These are phyloP conservation scores for Aspergillus steynii DNA, from an alignment of 495 filamentous ascomycete genomes.

Conservation along the genomic window DNA sequence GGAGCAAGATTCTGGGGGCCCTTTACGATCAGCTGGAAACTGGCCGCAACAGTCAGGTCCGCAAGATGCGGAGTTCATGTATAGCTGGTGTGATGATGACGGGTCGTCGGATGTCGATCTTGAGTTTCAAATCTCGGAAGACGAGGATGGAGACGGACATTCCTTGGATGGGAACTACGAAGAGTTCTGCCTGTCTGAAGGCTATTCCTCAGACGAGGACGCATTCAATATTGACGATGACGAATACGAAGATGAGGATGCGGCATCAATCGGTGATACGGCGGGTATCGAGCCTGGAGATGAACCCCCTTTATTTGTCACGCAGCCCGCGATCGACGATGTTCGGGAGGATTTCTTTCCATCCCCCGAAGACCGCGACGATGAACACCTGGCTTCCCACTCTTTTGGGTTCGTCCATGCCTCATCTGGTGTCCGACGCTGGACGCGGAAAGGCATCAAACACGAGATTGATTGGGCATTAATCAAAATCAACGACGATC, in stretches of 20 bases:
- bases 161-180: conserved; percentile 34
- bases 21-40: conserved; percentile 38
- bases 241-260: conserved; percentile 59
- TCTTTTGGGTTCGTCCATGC: conserved; percentile 82
- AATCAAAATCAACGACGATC: conserved; percentile 72
- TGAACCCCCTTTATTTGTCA: conserved; percentile 70
- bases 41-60: conserved; percentile 24
- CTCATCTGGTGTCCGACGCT: conserved; percentile 81
- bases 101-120: conserved; percentile 32
- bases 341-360: conserved; percentile 78
- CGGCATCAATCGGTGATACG: conserved; percentile 75
- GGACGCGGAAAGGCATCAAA: conserved; percentile 60
- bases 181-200: conserved; percentile 45
- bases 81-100: conserved; percentile 35
- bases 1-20: conserved; percentile 30
- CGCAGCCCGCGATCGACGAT: conserved; percentile 86
- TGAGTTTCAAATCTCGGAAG: conserved; percentile 51
- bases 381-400: conserved; percentile 74
- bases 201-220: conserved; percentile 51
- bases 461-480: conserved; percentile 98
- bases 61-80: conserved; percentile 29
- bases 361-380: conserved; percentile 59
- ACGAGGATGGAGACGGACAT: conserved; percentile 44
- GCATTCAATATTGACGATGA: conserved; percentile 30
- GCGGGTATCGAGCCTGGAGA: conserved; percentile 75